Conservation (phyloP, 208 protist species). For the Acanthamoeba rhysodes region DNA sequence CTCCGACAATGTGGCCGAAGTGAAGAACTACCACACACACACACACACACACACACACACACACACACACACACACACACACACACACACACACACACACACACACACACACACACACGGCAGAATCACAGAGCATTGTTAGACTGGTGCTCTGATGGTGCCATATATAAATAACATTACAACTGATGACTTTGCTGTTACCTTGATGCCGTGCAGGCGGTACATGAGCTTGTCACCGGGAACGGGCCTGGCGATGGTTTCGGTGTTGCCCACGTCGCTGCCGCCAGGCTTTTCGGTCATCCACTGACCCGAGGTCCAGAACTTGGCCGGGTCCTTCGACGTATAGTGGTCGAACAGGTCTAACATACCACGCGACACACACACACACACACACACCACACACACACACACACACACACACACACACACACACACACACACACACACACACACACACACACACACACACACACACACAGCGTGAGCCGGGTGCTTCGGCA, state of each 20-base stretch:
- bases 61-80: too few relatives aligned
- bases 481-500: background rate
- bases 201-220: constrained; percentile 63
- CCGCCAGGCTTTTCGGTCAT: constrained; percentile 82
- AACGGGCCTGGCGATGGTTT: constrained; percentile 51
- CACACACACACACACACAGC: too few relatives aligned
- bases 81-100: too few relatives aligned
- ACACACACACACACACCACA: background rate
- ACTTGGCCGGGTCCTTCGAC: constrained; percentile 74
- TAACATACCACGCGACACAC: background rate
- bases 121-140: constrained; percentile 30
- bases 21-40: constrained; percentile 71
- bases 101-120: too few relatives aligned
- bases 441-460: background rate
- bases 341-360: constrained; percentile 75
- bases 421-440: background rate
- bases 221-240: constrained; percentile 62
- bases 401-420: background rate
- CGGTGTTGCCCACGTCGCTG: constrained; percentile 78
- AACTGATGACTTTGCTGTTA: background rate
- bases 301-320: constrained; percentile 85
- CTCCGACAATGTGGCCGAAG: constrained; percentile 70
- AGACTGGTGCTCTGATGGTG: background rate
- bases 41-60: background rate
- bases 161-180: too few relatives aligned